Base-by-base conservation (phyloP, 2,329 filamentous ascomycete genomes). In the Aspergillus ruber region DNA sequence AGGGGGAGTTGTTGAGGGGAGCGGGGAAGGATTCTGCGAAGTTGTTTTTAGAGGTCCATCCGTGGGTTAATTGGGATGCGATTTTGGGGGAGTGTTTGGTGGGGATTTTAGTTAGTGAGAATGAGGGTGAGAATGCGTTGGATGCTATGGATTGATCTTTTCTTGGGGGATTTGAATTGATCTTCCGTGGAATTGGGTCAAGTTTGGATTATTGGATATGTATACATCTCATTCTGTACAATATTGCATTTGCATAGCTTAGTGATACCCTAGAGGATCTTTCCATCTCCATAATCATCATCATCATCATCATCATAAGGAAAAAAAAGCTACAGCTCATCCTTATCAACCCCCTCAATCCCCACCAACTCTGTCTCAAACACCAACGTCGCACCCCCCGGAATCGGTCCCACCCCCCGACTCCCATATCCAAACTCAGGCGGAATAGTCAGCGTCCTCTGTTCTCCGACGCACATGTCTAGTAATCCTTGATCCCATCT, bases 381-480 rank as follows among this genome's bases (percentile, higher is more conserved):
- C 45, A 97, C 82, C 62, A 97, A 72, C 49, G 88, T 94, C 57
- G 86, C 83, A 27, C 83, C 84, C 4, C 80, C 83, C 15, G 90
- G 90, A 63, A 97, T 97, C 18, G 90, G 89, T 1, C 90, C 90
- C 65, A 88, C 80, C 33, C 70, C 77, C 46, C 82, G 78, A 53
- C 85, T 74, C 44, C 93, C 93, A 69, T 97, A 98, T 42, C 82
- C 93, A 63, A 85, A 74, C 63, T 84, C 81, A 17, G 91, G 88
- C n/a, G 90, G 89, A 48, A 98, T 93, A 17, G 85, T 96, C 68
- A 98, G 73, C 47, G 82, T 91, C 58, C 86, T 81, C 77, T 90
- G 91, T 77, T 97, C 91, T 53, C 93, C 91, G 59, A 94, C 86
- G 72, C 93, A 97, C 90, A 97, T 96, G 63, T 88, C 88, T 46